Evolutionary conservation across 306 rosid genomes (phyloP), one percentile per base, ranked within the genome.

Genomic region (Prunus kanzakura): DNA sequence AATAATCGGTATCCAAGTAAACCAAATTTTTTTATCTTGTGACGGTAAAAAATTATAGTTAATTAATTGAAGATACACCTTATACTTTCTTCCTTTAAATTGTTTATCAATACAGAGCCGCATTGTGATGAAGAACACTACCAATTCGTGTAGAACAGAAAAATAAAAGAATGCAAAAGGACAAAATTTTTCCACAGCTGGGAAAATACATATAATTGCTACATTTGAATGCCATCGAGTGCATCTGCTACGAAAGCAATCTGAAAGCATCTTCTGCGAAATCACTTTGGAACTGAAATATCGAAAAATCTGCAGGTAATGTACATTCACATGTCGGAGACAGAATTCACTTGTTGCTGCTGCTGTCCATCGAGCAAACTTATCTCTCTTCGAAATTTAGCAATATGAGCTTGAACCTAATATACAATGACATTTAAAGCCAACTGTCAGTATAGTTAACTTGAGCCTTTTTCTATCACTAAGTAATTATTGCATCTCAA

Each of bases 351-450:
- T 78, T 77, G 90, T 73, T 87, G 38, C 25, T 15, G 88, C 71
- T 89, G 88, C 78, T 78, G 90, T 71, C 87, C 92, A 19, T 89
- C 90, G 71, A 86, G 61, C 77, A 84, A 25, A 78, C 50, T 83
- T 68, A 91, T 86, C 79, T 84, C 89, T 78, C 88, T 81, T 71
- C 82, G 78, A 85, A 87, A 90, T 85, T 89, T 87, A 47, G 90
- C 90, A 71, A 86, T 84, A 78, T 86, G 91, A 81, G 91, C 86
- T 89, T 91, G 96, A 67, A 91, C 91, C 93, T 89, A 62, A 61
- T 16, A 61, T 19, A 47, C 73, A 71, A 69, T 60, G 50, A 45
- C 68, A 75, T 45, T 75, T 20, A 27, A 63, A 81, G 69, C 43
- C n/a, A 25, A 65, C 54, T 11, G 47, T 84, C 80, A 77, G 46